Evolutionary conservation across 1,284 basidiomycete species (phyloP).

Genomic region (Apiotrichum sp.): DNA sequence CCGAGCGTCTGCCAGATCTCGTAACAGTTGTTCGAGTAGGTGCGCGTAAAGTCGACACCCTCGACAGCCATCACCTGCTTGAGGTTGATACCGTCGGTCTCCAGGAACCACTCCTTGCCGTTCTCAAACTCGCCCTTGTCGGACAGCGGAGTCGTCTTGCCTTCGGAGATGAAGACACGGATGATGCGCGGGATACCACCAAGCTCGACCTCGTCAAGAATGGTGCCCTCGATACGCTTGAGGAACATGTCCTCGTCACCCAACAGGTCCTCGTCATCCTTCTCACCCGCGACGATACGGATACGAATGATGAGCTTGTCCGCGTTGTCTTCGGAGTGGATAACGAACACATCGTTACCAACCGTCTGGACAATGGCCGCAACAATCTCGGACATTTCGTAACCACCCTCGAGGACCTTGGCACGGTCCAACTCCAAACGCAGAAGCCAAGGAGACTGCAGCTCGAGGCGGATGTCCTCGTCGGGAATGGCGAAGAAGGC

Average conservation of each 20-base stretch:
- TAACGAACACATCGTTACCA: conserved; percentile 94
- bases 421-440: conserved; percentile 94
- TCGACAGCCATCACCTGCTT: conserved; percentile 91
- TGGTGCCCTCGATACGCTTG: conserved; percentile 89
- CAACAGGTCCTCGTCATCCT: conserved; percentile 77
- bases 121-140: conserved; percentile 54
- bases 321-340: conserved; percentile 98
- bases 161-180: conserved; percentile 89
- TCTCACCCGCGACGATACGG: conserved; percentile 79
- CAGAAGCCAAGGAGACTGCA: conserved; percentile 94
- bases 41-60: conserved; percentile 85
- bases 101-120: conserved; percentile 86
- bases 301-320: conserved; percentile 96
- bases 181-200: conserved; percentile 89
- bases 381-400: conserved; percentile 93
- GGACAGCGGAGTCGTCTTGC: conserved; percentile 64
- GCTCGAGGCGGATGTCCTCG: conserved; percentile 85
- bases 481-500: conserved; percentile 99
- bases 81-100: conserved; percentile 94
- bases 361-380: conserved; percentile 90
- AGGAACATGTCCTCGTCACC: conserved; percentile 96
- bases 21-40: conserved; percentile 95
- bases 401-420: conserved; percentile 95
- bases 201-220: conserved; percentile 91
- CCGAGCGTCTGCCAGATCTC: conserved; percentile 96